Evolutionary conservation across 2,329 filamentous ascomycete genomes (phyloP), one percentile per base, ranked within the genome.

Genomic region (Scopulariopsis brevicaulis): DNA sequence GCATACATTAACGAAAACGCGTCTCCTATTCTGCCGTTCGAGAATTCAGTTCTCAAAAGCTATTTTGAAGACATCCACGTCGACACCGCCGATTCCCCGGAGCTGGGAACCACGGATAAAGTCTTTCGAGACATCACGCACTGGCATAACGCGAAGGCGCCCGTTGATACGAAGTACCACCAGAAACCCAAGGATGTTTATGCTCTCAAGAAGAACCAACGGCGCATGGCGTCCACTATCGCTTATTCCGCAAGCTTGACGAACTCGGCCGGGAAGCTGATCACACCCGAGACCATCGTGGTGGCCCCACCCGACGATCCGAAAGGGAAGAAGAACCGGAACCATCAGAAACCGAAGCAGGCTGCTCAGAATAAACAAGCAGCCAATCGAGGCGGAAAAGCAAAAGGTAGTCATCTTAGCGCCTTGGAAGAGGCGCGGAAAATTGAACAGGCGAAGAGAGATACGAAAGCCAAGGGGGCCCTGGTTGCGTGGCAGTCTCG

Each of bases 191-290:
- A 62, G 15, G 68, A 62, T 1, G 70, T 65, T 53, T 69, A 60
- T 28, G 68, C 74, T 7, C 69, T 68, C 56, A 77, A 72, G 61
- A 72, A 72, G 57, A 83, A 86, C 52, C 86, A 90, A 63, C 75
- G 74, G 56, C 84, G 82, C 65, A 86, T 88, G 80, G 77, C 79
- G 1, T 84, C 88, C 59, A 87, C 87, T 69, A 77, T 78, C 32
- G 74, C 77, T 1, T 91, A 90, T 66, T 84, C 87, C 1, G 84
- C 83, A 14, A 89, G 85, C 68, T 73, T 90, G 53, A 87, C 84
- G 0, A 85, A 84, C 59, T 75, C 82, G 0, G 73, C 77, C 1
- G 85, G 85, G 3, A 87, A 56, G 46, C 50, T 28, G 24, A 50
- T 56, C 25, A 56, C 40, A 4, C 54, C 54, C 24, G 20, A 56